These are phyloP conservation scores for Gossypium arboreum DNA, from an alignment of 345 rosid species.

Conservation along the genomic window DNA sequence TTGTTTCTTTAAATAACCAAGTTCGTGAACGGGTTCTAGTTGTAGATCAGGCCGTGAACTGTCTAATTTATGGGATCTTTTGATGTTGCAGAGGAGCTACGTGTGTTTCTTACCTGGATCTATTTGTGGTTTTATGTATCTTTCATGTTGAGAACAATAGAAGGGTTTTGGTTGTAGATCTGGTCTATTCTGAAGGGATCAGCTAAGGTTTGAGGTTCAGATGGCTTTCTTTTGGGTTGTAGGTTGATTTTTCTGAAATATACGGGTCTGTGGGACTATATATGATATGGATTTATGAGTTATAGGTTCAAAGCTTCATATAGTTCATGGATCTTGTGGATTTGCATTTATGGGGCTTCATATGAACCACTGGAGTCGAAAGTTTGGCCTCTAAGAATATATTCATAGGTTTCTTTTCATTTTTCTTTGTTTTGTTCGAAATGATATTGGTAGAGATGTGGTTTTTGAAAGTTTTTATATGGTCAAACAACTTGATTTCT, in stretches of 20 bases:
- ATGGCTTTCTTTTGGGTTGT: neutral
- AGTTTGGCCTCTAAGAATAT: no score
- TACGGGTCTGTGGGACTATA: neutral
- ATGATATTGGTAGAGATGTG: no score
- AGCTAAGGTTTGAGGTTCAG: neutral
- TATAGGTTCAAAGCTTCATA: neutral
- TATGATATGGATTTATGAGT: neutral
- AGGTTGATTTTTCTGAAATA: neutral
- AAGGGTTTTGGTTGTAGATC: constrained; percentile 12
- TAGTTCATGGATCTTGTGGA: constrained; percentile 6
- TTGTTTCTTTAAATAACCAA: neutral
- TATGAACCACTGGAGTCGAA: no score
- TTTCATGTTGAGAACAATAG: neutral
- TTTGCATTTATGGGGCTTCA: neutral
- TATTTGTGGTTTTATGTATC: neutral
- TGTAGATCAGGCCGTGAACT: constrained; percentile 7
- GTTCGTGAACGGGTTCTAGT: neutral
- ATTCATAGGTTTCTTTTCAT: no score
- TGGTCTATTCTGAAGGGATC: neutral
- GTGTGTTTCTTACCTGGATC: neutral
- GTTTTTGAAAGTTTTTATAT: no score
- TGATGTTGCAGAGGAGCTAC: neutral
- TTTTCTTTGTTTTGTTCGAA: no score
- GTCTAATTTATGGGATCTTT: neutral
- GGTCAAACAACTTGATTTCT: neutral